Base-by-base conservation (phyloP, 23 red algal species). In the Gracilaria gracilis region DNA sequence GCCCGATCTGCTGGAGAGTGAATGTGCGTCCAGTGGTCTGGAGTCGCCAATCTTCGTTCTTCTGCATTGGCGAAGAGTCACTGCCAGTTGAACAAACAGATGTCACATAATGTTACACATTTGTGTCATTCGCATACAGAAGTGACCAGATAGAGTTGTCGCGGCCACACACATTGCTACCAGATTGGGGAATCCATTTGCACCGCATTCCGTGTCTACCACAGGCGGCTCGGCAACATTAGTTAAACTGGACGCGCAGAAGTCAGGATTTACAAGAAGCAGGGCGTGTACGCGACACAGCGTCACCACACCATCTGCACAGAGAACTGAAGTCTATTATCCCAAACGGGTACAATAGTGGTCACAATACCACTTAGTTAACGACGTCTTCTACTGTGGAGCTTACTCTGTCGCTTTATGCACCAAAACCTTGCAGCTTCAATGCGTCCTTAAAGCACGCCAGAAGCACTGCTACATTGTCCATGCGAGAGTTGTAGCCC, bases 401-500 rank as follows among this genome's bases (percentile, higher is more conserved):
- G 59, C 51, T 55, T 62, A 15, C 59, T 64, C 59, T 32, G 59
- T 19, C 9, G 59, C 59, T 36, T 69, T 36, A 73, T 62, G 24
- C 15, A 11, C 31, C 77, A 87, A 76, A 94, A 20, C 93, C 93
- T 88, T 95, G 93, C 64, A 59, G 57, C 66, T 34, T 27, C 0
- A 95, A 61, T 27, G 83, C 93, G 73, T 88, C 88, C 81, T 91
- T 85, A n/a, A 95, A 83, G 21, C 67, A 67, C 21, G 88, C 85
- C 70, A 95, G 33, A 4, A 95, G 44, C 16, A 84, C 85, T n/a
- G 74, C 61, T 16, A 85, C 93, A 54, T 87, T 75, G 21, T 95
- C 93, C 57, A 75, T 67, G 61, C 93, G 72, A 32, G 84, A 89
- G 83, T 95, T 95, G 75, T 85, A 95, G 46, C 93, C 93, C 93